Percentiles rank a stretch among this genome's conserved stretches.
Evolutionary conservation across 371 early-diverging fungal genomes (phyloP).

Genomic region (Capniomyces stellatus): DNA sequence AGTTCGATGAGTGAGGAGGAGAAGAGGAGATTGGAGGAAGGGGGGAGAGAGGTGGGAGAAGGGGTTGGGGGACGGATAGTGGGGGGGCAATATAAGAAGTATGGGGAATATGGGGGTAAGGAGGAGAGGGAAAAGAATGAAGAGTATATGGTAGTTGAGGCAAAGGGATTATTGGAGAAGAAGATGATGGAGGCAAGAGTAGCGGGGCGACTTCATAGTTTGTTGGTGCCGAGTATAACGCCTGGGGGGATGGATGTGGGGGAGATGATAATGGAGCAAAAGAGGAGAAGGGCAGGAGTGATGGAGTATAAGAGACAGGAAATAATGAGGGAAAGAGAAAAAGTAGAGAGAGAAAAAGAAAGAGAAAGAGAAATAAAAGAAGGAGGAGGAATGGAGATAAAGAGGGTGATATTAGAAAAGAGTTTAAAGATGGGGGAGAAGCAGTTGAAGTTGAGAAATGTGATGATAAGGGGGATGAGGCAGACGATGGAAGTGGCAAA

Average conservation of each 20-base stretch:
- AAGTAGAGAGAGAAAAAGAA: conserved; percentile 48
- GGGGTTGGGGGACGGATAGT: conserved; percentile 4
- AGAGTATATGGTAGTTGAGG: not conserved
- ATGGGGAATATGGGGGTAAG: not conserved
- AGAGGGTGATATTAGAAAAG: conserved; percentile 66
- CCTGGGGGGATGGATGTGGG: conserved; percentile 63
- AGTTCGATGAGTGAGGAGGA: conserved; percentile 13
- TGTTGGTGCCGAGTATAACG: conserved; percentile 50
- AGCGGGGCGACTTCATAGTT: conserved; percentile 44
- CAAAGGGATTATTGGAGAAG: not conserved
- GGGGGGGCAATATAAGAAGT: conserved; percentile 12
- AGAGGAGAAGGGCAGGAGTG: too few species aligned
- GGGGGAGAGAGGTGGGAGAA: not conserved
- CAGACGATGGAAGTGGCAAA: conserved; percentile 57
- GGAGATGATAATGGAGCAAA: conserved; percentile 55
- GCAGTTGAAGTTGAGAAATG: conserved; percentile 61
- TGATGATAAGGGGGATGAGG: conserved; percentile 45
- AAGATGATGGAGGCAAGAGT: conserved; percentile 30
- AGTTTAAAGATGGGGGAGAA: conserved; percentile 50
- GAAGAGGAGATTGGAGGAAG: conserved; percentile 25
- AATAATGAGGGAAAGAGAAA: conserved; percentile 53
- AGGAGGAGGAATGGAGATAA: conserved; percentile 36
- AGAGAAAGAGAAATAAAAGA: conserved; percentile 36
- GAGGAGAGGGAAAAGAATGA: not conserved
- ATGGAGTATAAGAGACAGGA: conserved; percentile 35